Conservation (phyloP, 768 basidiomycete species). For the Termitomyces sp. region DNA sequence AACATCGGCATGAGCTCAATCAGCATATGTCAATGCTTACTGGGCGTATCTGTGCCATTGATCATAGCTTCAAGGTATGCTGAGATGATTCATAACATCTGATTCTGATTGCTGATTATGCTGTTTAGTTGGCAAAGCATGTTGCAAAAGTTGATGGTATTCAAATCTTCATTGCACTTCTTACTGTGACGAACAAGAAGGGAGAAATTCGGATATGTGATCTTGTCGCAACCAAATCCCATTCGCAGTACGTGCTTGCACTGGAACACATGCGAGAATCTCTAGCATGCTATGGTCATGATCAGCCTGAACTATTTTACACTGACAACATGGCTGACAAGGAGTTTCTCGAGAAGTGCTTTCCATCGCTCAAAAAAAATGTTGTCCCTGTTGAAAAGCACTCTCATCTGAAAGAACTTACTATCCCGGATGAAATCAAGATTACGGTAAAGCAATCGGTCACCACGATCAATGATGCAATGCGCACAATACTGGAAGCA, state of each 20-base stretch:
- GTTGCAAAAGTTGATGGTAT: no score
- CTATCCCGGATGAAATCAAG: conserved; percentile 14
- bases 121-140: no score
- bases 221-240: conserved; percentile 30
- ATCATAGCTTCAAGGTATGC: conserved; percentile 16
- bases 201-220: conserved; percentile 22
- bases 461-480: conserved; percentile 19
- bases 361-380: conserved; percentile 16
- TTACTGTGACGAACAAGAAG: conserved; percentile 23
- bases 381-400: conserved; percentile 21
- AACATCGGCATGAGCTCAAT: conserved; percentile 18
- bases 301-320: conserved; percentile 21
- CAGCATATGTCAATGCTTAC: conserved; percentile 26
- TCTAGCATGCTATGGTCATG: conserved; percentile 26
- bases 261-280: conserved; percentile 23
- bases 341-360: conserved; percentile 6
- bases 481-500: conserved; percentile 18
- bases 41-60: not conserved
- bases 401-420: conserved; percentile 16
- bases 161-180: not conserved
- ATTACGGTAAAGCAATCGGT: conserved; percentile 13
- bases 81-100: no score
- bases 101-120: no score
- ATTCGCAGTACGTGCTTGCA: conserved; percentile 27
- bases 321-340: conserved; percentile 32